Evolutionary conservation across 2,329 filamentous ascomycete species (phyloP), one percentile per base, ranked within the genome.

Genomic region (Talaromyces rugulosus): DNA sequence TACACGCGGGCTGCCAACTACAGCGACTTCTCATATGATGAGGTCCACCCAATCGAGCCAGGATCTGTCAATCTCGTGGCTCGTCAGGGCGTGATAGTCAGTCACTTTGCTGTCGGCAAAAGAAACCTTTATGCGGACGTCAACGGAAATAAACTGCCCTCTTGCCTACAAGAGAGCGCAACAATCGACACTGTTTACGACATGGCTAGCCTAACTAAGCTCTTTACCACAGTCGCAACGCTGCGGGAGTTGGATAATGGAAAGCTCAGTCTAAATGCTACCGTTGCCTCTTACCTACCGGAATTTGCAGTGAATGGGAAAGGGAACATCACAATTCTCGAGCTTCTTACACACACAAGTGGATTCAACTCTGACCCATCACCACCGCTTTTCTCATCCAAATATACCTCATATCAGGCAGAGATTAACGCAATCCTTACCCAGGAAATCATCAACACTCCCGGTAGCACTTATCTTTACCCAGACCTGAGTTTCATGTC

Each of bases 141-240:
- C 47, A 71, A 72, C 56, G 72, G 74, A 40, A 72, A 69, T 2
- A 50, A 65, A 9, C 67, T 77, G 6, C 67, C 70, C 4, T 5
- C 12, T 1, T 0, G 52, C 5, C 58, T 70, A 34, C 71, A 72
- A 60, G 70, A 72, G 58, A 66, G 68, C 14, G 65, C 74, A 8
- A 69, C 67, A 0, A 34, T 71, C 4, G 71, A 76, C 58, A 76
- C 74, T 2, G 70, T 77, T n/a, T 77, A 77, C 64, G 74, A 77
- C 63, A 69, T 76, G 70, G 75, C 75, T 42, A 77, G 74, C 61
- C 62, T 77, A 33, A 74, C 75, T 6, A 77, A 77, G 65, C 61
- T 77, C 30, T 76, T 75, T 58, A 76, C 74, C n/a, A 68, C 73
- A 0, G 67, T 75, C 4, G 73, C 73, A 0, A 70, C 66, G 7